Evolutionary conservation across 169 alveolate genomes (phyloP).

Genomic region (Condylostoma magnum): DNA sequence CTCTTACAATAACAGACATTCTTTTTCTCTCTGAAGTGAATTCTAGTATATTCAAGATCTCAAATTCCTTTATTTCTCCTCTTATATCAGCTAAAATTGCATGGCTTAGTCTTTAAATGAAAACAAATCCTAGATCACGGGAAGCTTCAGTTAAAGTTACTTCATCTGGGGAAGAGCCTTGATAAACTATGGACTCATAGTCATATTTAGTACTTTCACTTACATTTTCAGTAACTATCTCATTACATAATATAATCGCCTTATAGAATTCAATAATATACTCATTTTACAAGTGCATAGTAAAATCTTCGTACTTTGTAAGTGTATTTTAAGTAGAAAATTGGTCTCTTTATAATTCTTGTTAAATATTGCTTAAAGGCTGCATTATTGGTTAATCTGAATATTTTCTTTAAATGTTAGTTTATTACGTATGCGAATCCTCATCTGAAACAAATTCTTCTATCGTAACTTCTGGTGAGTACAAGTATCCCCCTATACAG

Average conservation of each 20-base stretch:
- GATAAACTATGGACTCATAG: not conserved
- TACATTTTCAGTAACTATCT: slow-evolving; percentile 59
- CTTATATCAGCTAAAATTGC: not conserved
- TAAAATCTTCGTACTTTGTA: not conserved
- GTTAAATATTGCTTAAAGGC: too few species aligned
- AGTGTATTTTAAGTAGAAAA: not conserved
- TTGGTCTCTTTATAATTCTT: not conserved
- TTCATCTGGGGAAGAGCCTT: slow-evolving; percentile 88
- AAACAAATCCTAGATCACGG: slow-evolving; percentile 63
- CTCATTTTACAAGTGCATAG: too few species aligned
- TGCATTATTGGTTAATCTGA: too few species aligned
- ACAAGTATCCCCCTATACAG: not conserved
- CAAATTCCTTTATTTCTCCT: slow-evolving; percentile 40
- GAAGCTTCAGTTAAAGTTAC: slow-evolving; percentile 83
- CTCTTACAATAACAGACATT: slow-evolving; percentile 89
- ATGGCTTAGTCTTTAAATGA: slow-evolving; percentile 43
- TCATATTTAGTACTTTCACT: too few species aligned
- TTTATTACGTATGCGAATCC: too few species aligned
- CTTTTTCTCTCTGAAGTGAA: slow-evolving; percentile 94
- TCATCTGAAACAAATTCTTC: not conserved
- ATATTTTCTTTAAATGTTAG: too few species aligned
- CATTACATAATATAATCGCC: slow-evolving; percentile 63
- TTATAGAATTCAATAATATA: not conserved
- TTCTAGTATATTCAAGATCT: slow-evolving; percentile 87
- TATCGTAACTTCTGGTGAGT: not conserved